Base-by-base conservation (phyloP, 495 filamentous ascomycete species). In the Daldinia concentrica region DNA sequence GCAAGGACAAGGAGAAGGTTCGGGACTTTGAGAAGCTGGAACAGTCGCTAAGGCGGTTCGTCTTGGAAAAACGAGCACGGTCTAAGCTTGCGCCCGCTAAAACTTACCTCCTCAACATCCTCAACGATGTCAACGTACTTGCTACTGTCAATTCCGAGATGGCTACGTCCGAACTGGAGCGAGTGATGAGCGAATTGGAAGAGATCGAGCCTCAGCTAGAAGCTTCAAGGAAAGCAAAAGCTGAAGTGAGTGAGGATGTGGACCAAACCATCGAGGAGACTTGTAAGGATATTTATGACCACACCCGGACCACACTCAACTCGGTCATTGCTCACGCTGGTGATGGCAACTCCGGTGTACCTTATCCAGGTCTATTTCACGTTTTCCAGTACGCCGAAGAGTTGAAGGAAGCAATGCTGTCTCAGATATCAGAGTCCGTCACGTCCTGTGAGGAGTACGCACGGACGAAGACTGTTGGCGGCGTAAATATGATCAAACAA, bases 11-110 rank as follows among this genome's bases (percentile, higher is more conserved):
- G 76, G 91, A 96, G 78, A 94, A 94, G 79, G 81, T 92, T 15
- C 87, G 90, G 56, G 95, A 98, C 67, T 99, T 99, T 68, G 89
- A 94, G 71, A 89, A 91, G 36, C 85, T 98, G 8, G 95, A 99
- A 79, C 86, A 91, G 64, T 93, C 94, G 34, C 79, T 99, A 61
- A 88, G 96, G 56, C 90, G 93, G 58, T 99, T 99, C 75, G 95
- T 99, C 36, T 89, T 99, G 52, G 95, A 98, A 75, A 98, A 97
- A 82, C 89, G 95, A 54, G 93, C 95, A 30, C 88, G 93, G 15
- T 98, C 95, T 12, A 99, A 99, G 80, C 87, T 99, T 70, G 95
- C 95, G 14, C 95, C 95, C 22, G 95, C 95, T 1, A 94, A 92
- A 79, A 98, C 94, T 4, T 99, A 98, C 74, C 89, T 99, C n/a